These are phyloP conservation scores for Fusarium coicis DNA, from an alignment of 2,329 filamentous ascomycete species.

Conservation along the genomic window DNA sequence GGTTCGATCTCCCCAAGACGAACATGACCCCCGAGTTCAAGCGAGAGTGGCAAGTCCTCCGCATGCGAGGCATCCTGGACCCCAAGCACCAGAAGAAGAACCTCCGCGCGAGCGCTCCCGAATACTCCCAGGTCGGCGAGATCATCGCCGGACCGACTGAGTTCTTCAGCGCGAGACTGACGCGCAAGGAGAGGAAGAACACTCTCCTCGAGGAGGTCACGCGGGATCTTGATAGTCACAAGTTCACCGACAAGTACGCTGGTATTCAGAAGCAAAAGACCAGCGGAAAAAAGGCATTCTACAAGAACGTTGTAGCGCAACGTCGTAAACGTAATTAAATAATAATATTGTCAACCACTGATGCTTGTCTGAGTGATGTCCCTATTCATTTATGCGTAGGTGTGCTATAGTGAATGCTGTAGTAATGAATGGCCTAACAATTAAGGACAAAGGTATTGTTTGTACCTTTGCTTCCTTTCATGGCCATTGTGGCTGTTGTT, in stretches of 20 bases:
- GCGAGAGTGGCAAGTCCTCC: slow-evolving; percentile 87
- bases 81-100: slow-evolving; percentile 96
- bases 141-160: slow-evolving; percentile 90
- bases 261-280: slow-evolving; percentile 85
- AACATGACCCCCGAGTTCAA: slow-evolving; percentile 86
- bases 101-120: slow-evolving; percentile 71
- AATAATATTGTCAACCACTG: background rate
- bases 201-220: slow-evolving; percentile 89
- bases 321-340: slow-evolving; percentile 46
- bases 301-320: slow-evolving; percentile 76
- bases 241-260: slow-evolving; percentile 88
- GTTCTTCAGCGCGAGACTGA: slow-evolving; percentile 82
- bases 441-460: background rate
- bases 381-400: background rate
- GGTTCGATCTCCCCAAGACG: slow-evolving; percentile 90
- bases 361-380: background rate
- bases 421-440: background rate
- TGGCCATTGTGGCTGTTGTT: background rate
- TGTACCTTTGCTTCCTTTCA: background rate
- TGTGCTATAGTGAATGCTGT: background rate
- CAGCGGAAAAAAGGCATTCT: slow-evolving; percentile 89
- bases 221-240: slow-evolving; percentile 59
- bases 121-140: slow-evolving; percentile 89
- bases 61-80: slow-evolving; percentile 89
- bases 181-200: slow-evolving; percentile 87